Base-by-base conservation (phyloP, 345 rosid species). In the Arabis alpina region DNA sequence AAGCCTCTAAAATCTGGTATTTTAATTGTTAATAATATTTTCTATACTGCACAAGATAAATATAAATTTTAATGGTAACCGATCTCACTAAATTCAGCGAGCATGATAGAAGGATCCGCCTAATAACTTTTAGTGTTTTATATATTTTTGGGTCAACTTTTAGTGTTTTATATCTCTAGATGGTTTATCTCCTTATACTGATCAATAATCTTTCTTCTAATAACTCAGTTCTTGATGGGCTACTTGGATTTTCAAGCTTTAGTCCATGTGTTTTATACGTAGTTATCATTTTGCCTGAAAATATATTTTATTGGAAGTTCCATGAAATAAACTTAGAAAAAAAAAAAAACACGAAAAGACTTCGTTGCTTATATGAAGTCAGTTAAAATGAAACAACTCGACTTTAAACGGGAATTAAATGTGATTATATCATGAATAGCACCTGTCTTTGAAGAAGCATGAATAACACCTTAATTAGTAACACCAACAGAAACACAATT, bases 361-460 rank as follows among this genome's bases (percentile, higher is more conserved):
- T 37, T 37, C 37, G 4, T 16, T 57, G 6, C 3, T 28, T 36
- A 16, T 16, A 1, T 56, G 28, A 37, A 56, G 28, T 56, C 1
- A 37, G 37, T 24, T 24, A 51, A 51, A 11, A 51, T 51, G 45
- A 37, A 37, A 16, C 9, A 56, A 12, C 27, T 7, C 61, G 37
- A 10, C 61, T 56, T 56, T 16, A 54, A 19, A 56, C 45, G 10
- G 10, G 15, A 15, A 56, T 9, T 37, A 19, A 16, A 37, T 56
- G 61, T 56, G 61, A 37, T 10, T 28, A 28, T 28, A 28, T 15
- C 61, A 56, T 37, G 61, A 56, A 56, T 56, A 56, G 16, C 61
- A 10, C 28, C 9, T 56, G 23, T 19, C 23, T 19, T 19, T 19
- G 23, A 19, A 2, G 6, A 56, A 2, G 44, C 61, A 56, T 37